Base-by-base conservation (phyloP, 78 protist species). In the Dictyostelium capitatum region DNA sequence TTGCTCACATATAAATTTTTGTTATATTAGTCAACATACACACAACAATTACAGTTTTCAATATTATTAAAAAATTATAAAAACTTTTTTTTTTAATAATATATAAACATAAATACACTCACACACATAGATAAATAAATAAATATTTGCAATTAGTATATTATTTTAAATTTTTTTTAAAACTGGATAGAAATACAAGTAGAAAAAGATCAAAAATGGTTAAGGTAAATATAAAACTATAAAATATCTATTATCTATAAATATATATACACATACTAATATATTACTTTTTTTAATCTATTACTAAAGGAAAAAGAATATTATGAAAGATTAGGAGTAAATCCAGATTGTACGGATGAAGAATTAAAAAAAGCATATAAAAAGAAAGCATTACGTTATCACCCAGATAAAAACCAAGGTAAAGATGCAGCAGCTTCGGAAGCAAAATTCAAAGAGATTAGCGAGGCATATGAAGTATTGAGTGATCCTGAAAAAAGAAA, bases 361-460 rank as follows among this genome's bases (percentile, higher is more conserved):
- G 80, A 87, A 53, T 30, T 87, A 50, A 87, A 87, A 70, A 87
- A 87, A 87, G 93, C 93, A 19, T 87, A 87, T 64, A 87, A 84
- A 77, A 87, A 97, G 95, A 67, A 97, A 82, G 99, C 99, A 14
- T 79, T 98, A 28, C 96, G 97, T 95, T 96, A 95, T 90, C 99
- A 99, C 73, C 99, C 99, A 15, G 99, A 99, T 91, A 96, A 96
- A 89, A 98, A 98, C 78, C 97, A 96, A 25, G 97, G 90, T 3
- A 87, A 89, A 46, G 97, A 83, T 20, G 56, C 54, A 56, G 70
- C 12, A 0, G 97, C 83, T 3, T 83, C 79, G 0, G 90, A 72
- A 54, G 83, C 57, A 37, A 79, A 73, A 19, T 80, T 83, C 59
- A 97, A 98, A 91, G 98, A 97, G 81, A 92, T 98, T 62, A 80